These are phyloP conservation scores for Pythium rishiriense DNA, from an alignment of 352 stramenopile species.

Conservation along the genomic window DNA sequence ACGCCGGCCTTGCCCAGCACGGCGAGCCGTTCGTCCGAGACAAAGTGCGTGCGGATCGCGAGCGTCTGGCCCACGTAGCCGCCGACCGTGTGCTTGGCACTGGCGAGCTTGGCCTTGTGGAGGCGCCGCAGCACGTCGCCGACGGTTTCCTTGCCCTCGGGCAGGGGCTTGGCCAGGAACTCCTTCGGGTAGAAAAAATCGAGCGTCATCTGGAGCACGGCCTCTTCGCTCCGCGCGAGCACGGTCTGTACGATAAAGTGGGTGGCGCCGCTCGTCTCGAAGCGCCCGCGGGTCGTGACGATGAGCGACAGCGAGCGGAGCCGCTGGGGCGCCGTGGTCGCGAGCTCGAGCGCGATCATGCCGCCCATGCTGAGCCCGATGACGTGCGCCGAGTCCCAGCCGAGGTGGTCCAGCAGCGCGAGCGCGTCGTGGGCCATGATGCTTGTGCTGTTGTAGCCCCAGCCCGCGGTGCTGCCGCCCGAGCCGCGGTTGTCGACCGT, in stretches of 20 bases:
- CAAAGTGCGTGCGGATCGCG: conserved; percentile 45
- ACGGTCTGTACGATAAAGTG: conserved; percentile 40
- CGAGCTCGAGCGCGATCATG: conserved; percentile 72
- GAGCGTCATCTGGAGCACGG: conserved; percentile 46
- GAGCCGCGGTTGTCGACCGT: conserved; percentile 64
- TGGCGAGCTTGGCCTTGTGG: conserved; percentile 32
- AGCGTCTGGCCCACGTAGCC: conserved; percentile 46
- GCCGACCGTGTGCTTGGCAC: conserved; percentile 26
- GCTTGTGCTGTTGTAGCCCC: conserved; percentile 52
- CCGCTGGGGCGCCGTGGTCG: conserved; percentile 39
- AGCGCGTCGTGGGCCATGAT: conserved; percentile 60
- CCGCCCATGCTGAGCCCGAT: conserved; percentile 55
- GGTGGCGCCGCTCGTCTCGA: conserved; percentile 31
- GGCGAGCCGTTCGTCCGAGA: conserved; percentile 40
- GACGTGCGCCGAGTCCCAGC: conserved; percentile 36
- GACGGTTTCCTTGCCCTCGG: conserved; percentile 35
- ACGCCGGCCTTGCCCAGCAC: conserved; percentile 27
- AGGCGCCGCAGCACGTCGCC: conserved; percentile 47
- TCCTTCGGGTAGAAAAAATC: conserved; percentile 55
- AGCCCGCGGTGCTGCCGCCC: conserved; percentile 42
- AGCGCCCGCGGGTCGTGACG: conserved; percentile 57
- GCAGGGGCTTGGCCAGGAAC: conserved; percentile 36
- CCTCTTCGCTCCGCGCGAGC: conserved; percentile 34
- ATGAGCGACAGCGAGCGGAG: conserved; percentile 61
- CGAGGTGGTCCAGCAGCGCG: conserved; percentile 57